These are phyloP conservation scores for Populus ilicifolia DNA, from an alignment of 345 rosid genomes.

Conservation along the genomic window DNA sequence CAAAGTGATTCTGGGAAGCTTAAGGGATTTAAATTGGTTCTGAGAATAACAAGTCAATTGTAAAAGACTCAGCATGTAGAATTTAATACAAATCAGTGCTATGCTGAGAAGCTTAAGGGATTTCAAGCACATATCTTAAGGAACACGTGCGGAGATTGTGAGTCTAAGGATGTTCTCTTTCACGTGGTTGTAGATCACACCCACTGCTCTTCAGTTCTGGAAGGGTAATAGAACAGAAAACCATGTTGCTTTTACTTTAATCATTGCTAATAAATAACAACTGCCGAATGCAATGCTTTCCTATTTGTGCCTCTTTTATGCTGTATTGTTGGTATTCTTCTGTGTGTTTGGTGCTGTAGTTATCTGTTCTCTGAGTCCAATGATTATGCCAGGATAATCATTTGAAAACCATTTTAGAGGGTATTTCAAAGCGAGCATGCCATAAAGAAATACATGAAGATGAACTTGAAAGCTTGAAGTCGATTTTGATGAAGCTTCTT, in stretches of 20 bases:
- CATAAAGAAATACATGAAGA: constrained; percentile 55
- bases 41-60: neutral
- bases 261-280: neutral
- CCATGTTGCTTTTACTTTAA: neutral
- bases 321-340: neutral
- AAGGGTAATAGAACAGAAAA: neutral
- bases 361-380: constrained; percentile 19
- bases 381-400: constrained; percentile 51
- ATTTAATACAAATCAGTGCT: neutral
- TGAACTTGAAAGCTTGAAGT: constrained; percentile 68
- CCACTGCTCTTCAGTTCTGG: neutral
- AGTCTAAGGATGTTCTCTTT: neutral
- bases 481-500: constrained; percentile 71
- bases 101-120: neutral
- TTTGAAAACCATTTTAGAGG: constrained; percentile 53
- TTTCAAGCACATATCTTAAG: neutral
- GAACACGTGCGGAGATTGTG: neutral
- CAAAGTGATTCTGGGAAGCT: neutral
- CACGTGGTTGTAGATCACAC: neutral
- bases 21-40: neutral
- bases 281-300: neutral
- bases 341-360: neutral
- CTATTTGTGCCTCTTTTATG: neutral
- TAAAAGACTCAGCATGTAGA: neutral
- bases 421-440: constrained; percentile 41